These are phyloP conservation scores for Rugiboletus extremiorientalis DNA, from an alignment of 1,284 basidiomycete genomes.

Conservation along the genomic window DNA sequence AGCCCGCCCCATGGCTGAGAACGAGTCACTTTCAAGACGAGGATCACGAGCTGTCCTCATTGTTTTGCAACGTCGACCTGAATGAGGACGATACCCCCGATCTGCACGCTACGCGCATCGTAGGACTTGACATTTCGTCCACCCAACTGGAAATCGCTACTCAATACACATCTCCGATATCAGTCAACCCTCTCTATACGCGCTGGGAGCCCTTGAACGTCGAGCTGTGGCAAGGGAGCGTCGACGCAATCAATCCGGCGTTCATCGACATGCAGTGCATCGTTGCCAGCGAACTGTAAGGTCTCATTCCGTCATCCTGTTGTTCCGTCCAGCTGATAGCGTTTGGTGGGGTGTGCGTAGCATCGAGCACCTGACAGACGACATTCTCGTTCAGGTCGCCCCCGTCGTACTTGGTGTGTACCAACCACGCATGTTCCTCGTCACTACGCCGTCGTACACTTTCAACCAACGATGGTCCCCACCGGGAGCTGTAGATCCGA, in stretches of 20 bases:
- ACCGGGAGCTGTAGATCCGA: constrained; percentile 47
- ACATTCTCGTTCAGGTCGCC: constrained; percentile 74
- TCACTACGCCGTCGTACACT: constrained; percentile 89
- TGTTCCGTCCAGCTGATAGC: constrained; percentile 2
- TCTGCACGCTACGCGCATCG: constrained; percentile 58
- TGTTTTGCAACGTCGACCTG: constrained; percentile 31
- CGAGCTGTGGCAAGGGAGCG: constrained; percentile 80
- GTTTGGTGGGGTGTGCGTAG: constrained; percentile 38
- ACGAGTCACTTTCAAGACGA: constrained; percentile 28
- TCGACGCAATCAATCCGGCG: constrained; percentile 73
- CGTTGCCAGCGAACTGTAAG: constrained; percentile 84
- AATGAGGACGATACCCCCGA: constrained; percentile 49
- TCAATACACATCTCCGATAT: constrained; percentile 41
- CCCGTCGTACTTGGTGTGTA: constrained; percentile 84
- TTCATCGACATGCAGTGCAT: constrained; percentile 82
- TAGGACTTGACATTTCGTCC: constrained; percentile 65
- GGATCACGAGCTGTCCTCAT: constrained; percentile 20
- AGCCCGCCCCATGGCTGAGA: constrained; percentile 68
- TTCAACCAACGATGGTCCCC: constrained; percentile 87
- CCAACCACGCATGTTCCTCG: constrained; percentile 73
- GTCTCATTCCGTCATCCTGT: constrained; percentile 14
- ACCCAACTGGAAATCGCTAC: constrained; percentile 54
- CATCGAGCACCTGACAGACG: constrained; percentile 83
- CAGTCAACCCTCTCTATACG: constrained; percentile 32
- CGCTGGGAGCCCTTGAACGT: constrained; percentile 78